phyloP scores from a whole-genome alignment of 768 basidiomycete genomes.

The Postia placenta region DNA sequence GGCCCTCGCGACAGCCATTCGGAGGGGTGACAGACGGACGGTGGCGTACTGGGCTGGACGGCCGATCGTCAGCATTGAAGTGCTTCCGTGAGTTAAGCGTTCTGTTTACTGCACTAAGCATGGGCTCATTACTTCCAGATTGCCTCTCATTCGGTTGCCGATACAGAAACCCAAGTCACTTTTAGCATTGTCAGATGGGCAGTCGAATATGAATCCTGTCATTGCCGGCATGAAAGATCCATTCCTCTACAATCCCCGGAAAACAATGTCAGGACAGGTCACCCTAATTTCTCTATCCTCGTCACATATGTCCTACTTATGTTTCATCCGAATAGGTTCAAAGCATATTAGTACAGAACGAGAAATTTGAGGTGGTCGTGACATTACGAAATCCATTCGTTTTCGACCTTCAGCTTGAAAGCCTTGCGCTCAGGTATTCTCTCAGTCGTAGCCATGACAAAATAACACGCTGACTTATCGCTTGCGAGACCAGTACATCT shows the following conservation, averaged over 20 bases:
- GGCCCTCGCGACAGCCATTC: slow-evolving; percentile 67
- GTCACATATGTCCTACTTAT: background rate
- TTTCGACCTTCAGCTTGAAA: slow-evolving; percentile 86
- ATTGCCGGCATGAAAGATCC: slow-evolving; percentile 62
- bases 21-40: slow-evolving; percentile 66
- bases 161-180: slow-evolving; percentile 64
- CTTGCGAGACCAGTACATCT: slow-evolving; percentile 53
- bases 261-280: slow-evolving; percentile 52
- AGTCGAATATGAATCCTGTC: slow-evolving; percentile 35
- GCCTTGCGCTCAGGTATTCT: slow-evolving; percentile 69
- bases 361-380: slow-evolving; percentile 74
- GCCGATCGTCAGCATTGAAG: slow-evolving; percentile 72
- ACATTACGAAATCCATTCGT: slow-evolving; percentile 88
- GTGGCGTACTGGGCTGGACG: slow-evolving; percentile 87
- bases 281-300: slow-evolving; percentile 8
- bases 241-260: slow-evolving; percentile 90
- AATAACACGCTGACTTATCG: background rate
- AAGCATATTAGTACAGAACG: slow-evolving; percentile 73
- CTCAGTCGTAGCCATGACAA: slow-evolving; percentile 6
- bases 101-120: background rate
- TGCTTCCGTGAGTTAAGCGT: slow-evolving; percentile 57
- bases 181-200: slow-evolving; percentile 35
- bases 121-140: slow-evolving; percentile 32
- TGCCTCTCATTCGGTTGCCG: slow-evolving; percentile 65
- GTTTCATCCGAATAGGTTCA: slow-evolving; percentile 19